Evolutionary conservation across 2,329 filamentous ascomycete species (phyloP), one percentile per base, ranked within the genome.

Genomic region (Monosporascus sp.): DNA sequence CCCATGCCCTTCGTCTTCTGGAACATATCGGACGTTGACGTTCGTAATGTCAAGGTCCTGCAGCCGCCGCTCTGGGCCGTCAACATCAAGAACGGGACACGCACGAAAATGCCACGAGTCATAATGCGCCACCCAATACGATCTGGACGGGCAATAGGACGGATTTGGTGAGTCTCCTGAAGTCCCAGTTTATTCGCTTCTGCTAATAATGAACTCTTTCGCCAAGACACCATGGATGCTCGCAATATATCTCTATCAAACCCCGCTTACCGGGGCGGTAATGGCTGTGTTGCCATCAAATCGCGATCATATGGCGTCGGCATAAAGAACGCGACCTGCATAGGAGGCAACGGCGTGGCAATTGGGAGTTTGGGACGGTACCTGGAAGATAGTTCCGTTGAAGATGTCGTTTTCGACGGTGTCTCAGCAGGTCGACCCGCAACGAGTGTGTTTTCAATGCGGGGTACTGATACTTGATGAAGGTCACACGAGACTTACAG

Each of bases 1-100:
- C 80, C 79, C 0, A 83, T 83, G 79, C 78, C 79, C 0, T 82
- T 83, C 53, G 78, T 82, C 4, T 75, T 81, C 50, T 83, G 79
- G 80, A 83, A 82, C 57, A 76, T 79, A 3, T 76, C 72, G n/a
- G 73, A 81, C 51, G 78, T 82, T 2, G 67, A 69, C 4, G 77
- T 83, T n/a, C 69, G 72, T 22, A 75, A 80, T 53, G 82, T 83
- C 61, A 73, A 69, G 51, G 69, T 82, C 55, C 71, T 73, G 40
- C 71, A 82, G 52, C 76, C 79, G 2, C 78, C 73, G 11, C 69
- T 83, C 2, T 83, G 80, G 80, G 67, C 68, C 17, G 63, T 82
- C 49, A 82, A 82, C 60, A 79, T 82, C 55, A 82, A 82, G 76
- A 82, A 81, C 52, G 79, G 77, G 1, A 82, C 76, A 0, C 71